Conservation (phyloP, 2,329 filamentous ascomycete species). For the Calonectria montana region DNA sequence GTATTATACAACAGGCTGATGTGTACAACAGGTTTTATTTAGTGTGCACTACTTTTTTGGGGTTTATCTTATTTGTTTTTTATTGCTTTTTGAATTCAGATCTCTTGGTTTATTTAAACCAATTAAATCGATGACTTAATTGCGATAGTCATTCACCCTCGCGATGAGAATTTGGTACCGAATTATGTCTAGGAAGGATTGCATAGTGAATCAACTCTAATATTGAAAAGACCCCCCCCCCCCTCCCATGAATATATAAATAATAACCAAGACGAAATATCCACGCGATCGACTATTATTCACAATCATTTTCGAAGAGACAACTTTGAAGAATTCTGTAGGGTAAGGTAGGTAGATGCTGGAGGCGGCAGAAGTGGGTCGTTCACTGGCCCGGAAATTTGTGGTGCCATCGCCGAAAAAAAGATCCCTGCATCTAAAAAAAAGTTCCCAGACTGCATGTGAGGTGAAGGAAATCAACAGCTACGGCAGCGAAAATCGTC, state of each 20-base stretch:
- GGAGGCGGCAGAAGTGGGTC: constrained; percentile 22
- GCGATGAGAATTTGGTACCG: no score
- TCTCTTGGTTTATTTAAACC: not conserved
- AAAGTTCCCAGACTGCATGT: constrained; percentile 50
- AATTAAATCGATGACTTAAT: no score
- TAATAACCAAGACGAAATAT: not conserved
- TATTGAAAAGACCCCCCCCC: no score
- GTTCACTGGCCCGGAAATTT: constrained; percentile 53
- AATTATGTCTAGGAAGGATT: no score
- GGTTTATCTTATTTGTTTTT: not conserved
- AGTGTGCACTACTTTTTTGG: no score
- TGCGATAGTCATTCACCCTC: no score
- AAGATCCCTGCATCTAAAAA: constrained; percentile 43
- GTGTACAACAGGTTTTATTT: not conserved
- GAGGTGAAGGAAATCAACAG: constrained; percentile 41
- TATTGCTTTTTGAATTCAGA: not conserved
- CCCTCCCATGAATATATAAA: not conserved
- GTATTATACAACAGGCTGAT: not conserved
- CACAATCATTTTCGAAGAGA: not conserved
- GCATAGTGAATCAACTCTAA: no score
- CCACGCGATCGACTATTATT: no score
- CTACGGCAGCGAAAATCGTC: constrained; percentile 41
- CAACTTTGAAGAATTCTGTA: not conserved
- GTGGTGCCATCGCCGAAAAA: constrained; percentile 46
- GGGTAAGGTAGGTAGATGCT: constrained; percentile 8